These are phyloP conservation scores for Solanum tarapatanum DNA, from an alignment of 257 asterid species.

Conservation along the genomic window DNA sequence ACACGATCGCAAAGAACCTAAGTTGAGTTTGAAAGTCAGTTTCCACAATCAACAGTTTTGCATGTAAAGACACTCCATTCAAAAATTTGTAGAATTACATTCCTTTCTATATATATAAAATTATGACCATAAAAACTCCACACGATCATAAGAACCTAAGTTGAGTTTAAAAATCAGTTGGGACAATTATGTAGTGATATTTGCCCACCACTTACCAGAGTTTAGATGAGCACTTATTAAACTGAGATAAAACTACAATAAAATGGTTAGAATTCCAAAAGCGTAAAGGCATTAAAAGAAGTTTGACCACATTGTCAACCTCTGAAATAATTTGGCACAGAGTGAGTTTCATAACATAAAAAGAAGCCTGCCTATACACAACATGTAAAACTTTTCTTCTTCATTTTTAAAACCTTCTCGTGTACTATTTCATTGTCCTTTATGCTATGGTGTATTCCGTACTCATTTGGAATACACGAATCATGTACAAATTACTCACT, in stretches of 20 bases:
- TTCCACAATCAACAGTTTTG: background rate
- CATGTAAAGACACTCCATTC: background rate
- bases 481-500: background rate
- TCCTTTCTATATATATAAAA: background rate
- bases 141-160: background rate
- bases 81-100: background rate
- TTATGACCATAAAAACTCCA: background rate
- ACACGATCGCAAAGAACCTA: background rate
- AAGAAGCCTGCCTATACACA: background rate
- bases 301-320: background rate
- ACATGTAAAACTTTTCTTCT: background rate
- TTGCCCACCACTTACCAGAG: background rate
- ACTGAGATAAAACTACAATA: background rate
- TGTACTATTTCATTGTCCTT: background rate
- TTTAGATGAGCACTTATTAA: background rate
- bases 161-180: background rate
- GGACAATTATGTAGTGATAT: background rate
- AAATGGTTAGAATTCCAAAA: background rate
- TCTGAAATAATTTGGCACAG: background rate
- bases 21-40: background rate
- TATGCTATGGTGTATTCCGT: background rate
- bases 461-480: background rate
- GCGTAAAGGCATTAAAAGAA: background rate
- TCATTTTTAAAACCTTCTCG: background rate
- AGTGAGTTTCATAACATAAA: background rate